Base-by-base conservation (phyloP, 768 basidiomycete species). In the Suillus plorans region DNA sequence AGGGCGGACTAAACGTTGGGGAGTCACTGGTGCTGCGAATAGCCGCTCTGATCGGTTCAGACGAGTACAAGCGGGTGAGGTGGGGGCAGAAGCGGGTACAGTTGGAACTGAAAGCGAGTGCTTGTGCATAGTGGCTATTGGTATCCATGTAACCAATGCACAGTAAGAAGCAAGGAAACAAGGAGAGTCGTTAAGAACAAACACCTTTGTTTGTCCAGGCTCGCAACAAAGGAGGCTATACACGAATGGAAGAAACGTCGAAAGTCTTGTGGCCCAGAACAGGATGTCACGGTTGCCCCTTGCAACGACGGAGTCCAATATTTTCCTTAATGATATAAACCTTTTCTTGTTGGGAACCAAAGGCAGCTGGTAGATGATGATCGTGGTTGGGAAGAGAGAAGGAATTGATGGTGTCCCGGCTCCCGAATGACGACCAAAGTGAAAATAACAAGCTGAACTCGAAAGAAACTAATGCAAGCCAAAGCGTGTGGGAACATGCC, bases 1-100 rank as follows among this genome's bases (percentile, higher is more conserved):
- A 64, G 78, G 69, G 61, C 83, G 82, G 62, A 82, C 74, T 72
- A 81, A 77, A 69, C 89, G 85, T 74, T 89, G 89, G 52, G 89
- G 89, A 41, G 89, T 91, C 58, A 86, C 82, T 58, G 89, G 89
- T 14, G 76, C 68, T 42, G 77, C 66, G 47, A 69, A 69, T 64
- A 66, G 53, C 58, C 74, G 74, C 62, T 80, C 74, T 50, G 66
- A 57, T 44, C 60, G 73, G 63, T 75, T 75, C 39, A 77, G 69
- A 67, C 81, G 81, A 63, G 72, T 53, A 18, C 76, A 74, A 64
- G 78, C 77, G 45, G 81, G 81, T 22, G 81, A 80, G 12, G 79
- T 80, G 37, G 82, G 81, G 45, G 81, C 82, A 61, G 81, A 82
- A 52, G 78, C 78, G 55, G 80, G 78, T 56, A 71, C 70, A 61